Conservation (phyloP, 257 asterid species). For the Solanum piurae region DNA sequence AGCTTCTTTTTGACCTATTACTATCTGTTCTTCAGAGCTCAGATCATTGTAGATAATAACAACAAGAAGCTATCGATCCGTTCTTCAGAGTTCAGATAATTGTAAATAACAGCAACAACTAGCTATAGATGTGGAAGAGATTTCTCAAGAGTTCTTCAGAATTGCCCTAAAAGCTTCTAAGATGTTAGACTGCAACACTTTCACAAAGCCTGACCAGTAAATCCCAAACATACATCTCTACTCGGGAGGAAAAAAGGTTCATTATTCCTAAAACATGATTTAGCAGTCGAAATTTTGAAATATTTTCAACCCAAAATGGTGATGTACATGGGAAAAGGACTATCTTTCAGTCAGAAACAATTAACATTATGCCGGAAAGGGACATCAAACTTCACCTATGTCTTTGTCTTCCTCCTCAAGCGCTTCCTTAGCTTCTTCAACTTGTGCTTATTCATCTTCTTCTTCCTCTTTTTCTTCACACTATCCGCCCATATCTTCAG, state of each 20-base stretch:
- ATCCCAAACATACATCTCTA: background rate
- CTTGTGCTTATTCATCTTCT: constrained; percentile 88
- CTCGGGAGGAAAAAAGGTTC: background rate
- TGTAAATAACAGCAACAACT: background rate
- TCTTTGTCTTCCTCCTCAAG: constrained; percentile 47
- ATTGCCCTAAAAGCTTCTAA: background rate
- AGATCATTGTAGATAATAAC: background rate
- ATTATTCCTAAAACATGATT: background rate
- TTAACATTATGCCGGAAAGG: background rate
- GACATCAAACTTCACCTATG: background rate
- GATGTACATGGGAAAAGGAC: background rate
- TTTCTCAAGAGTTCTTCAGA: background rate
- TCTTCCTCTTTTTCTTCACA: constrained; percentile 83
- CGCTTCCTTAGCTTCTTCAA: constrained; percentile 65
- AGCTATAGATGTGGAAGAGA: background rate
- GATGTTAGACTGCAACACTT: background rate
- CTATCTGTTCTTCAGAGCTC: background rate
- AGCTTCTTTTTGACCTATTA: background rate
- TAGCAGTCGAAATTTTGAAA: background rate
- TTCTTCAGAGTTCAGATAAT: background rate
- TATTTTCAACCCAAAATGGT: background rate
- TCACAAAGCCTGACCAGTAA: background rate
- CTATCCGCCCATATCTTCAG: constrained; percentile 55
- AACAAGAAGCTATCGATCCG: background rate
- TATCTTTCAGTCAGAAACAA: background rate